These are phyloP conservation scores for Aotearoamyces nothofagi DNA, from an alignment of 2,329 filamentous ascomycete species.

Conservation along the genomic window DNA sequence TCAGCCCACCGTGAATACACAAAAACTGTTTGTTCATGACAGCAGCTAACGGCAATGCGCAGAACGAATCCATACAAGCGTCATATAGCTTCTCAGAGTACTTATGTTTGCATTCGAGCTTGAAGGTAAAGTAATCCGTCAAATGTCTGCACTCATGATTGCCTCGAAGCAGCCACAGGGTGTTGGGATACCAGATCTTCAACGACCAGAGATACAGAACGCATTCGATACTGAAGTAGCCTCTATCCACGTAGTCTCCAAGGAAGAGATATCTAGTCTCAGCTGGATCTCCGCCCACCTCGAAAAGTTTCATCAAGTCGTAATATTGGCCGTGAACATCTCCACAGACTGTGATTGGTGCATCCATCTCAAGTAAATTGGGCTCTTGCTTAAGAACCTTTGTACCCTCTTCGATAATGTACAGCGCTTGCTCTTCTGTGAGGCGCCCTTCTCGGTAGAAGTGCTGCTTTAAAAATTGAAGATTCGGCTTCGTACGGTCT, in stretches of 20 bases:
- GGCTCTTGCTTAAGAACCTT: conserved; percentile 81
- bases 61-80: conserved; percentile 97
- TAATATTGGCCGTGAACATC: conserved; percentile 99
- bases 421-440: conserved; percentile 93
- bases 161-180: conserved; percentile 88
- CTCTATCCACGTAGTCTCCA: conserved; percentile 94
- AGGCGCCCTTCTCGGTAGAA: conserved; percentile 95
- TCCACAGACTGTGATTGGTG: conserved; percentile 94
- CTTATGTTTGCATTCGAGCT: conserved; percentile 99
- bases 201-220: conserved; percentile 95
- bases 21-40: conserved; percentile 99
- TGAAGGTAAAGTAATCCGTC: conserved; percentile 99
- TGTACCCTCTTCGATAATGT: conserved; percentile 80
- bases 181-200: conserved; percentile 98
- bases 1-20: conserved; percentile 93
- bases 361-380: conserved; percentile 97
- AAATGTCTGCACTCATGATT: conserved; percentile 98
- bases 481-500: conserved; percentile 75
- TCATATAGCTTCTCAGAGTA: conserved; percentile 95
- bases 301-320: conserved; percentile 98
- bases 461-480: conserved; percentile 92
- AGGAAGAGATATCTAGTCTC: conserved; percentile 96
- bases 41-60: conserved; percentile 78
- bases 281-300: conserved; percentile 90
- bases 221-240: conserved; percentile 99